phyloP scores from a whole-genome alignment of 2,329 filamentous ascomycete species.

The Emmonsiellopsis sp. region DNA sequence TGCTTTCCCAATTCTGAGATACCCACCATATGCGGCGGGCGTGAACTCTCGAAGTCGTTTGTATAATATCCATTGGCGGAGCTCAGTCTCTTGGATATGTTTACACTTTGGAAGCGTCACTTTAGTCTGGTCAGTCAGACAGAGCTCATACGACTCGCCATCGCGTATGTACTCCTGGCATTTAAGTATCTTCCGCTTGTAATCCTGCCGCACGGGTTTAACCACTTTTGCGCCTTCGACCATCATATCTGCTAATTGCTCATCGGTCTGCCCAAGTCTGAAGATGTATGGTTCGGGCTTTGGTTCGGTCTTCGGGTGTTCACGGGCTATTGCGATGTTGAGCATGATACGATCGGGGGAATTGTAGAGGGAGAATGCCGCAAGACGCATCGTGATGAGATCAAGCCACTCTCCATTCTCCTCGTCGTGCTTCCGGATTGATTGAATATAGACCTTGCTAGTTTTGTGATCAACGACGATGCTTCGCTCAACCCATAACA shows the following conservation, averaged over 20 bases:
- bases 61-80: slow-evolving; percentile 60
- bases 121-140: slow-evolving; percentile 64
- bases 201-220: slow-evolving; percentile 37
- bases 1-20: slow-evolving; percentile 57
- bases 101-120: slow-evolving; percentile 38
- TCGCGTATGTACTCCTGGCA: slow-evolving; percentile 65
- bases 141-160: slow-evolving; percentile 82
- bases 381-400: slow-evolving; percentile 18
- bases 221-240: slow-evolving; percentile 17
- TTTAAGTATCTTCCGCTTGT: slow-evolving; percentile 54
- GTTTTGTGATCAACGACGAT: slow-evolving; percentile 65
- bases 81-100: slow-evolving; percentile 17
- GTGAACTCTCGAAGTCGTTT: slow-evolving; percentile 59
- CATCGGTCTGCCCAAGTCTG: slow-evolving; percentile 3
- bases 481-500: slow-evolving; percentile 67
- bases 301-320: neutral
- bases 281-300: neutral
- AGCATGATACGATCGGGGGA: neutral
- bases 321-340: neutral
- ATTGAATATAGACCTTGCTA: slow-evolving; percentile 57
- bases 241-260: slow-evolving; percentile 18
- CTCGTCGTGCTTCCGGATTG: slow-evolving; percentile 39
- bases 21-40: slow-evolving; percentile 76
- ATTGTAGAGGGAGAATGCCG: slow-evolving; percentile 11
- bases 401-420: slow-evolving; percentile 39